A percentile compares a stretch with the other conserved stretches of the same genome.
phyloP scores from a whole-genome alignment of 2,329 filamentous ascomycete genomes.

The Penicillium sp. region DNA sequence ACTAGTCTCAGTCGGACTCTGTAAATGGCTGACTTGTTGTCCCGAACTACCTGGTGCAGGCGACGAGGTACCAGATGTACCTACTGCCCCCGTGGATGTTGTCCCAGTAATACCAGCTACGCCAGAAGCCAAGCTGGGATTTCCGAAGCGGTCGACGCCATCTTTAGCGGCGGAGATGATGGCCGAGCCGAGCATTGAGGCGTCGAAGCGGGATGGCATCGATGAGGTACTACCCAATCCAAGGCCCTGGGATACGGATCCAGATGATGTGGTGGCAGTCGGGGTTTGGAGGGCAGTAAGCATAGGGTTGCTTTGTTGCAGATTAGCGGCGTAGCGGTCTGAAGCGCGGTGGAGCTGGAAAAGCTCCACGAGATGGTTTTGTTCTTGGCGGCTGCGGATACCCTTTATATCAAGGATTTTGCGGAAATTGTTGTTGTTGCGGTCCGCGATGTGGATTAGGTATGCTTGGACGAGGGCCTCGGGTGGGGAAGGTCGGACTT shows the following conservation, averaged over 20 bases:
- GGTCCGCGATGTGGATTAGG: slow-evolving; percentile 92
- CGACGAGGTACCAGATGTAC: slow-evolving; percentile 24
- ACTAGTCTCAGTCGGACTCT: slow-evolving; percentile 25
- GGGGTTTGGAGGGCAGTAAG: slow-evolving; percentile 61
- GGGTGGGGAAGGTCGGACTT: slow-evolving; percentile 86
- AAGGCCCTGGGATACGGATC: slow-evolving; percentile 49
- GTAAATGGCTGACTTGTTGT: slow-evolving; percentile 20
- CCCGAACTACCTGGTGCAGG: slow-evolving; percentile 24
- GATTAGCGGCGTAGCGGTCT: slow-evolving; percentile 62
- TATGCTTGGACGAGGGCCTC: slow-evolving; percentile 97
- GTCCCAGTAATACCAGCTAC: slow-evolving; percentile 31
- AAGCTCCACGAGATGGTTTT: slow-evolving; percentile 78
- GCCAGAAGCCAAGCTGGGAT: slow-evolving; percentile 48
- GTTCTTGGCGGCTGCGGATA: slow-evolving; percentile 75
- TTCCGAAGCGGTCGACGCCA: slow-evolving; percentile 75
- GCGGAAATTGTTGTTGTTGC: slow-evolving; percentile 90
- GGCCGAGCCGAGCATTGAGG: slow-evolving; percentile 79
- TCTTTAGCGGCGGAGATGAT: slow-evolving; percentile 85
- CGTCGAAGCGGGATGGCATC: slow-evolving; percentile 68
- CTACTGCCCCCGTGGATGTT: slow-evolving; percentile 31
- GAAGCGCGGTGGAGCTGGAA: slow-evolving; percentile 81
- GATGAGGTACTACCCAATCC: slow-evolving; percentile 46
- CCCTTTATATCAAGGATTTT: slow-evolving; percentile 97
- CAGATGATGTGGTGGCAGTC: slow-evolving; percentile 27
- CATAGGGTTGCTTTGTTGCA: slow-evolving; percentile 69